phyloP scores from a whole-genome alignment of 1,284 basidiomycete species.

The Ustilago loliicola region DNA sequence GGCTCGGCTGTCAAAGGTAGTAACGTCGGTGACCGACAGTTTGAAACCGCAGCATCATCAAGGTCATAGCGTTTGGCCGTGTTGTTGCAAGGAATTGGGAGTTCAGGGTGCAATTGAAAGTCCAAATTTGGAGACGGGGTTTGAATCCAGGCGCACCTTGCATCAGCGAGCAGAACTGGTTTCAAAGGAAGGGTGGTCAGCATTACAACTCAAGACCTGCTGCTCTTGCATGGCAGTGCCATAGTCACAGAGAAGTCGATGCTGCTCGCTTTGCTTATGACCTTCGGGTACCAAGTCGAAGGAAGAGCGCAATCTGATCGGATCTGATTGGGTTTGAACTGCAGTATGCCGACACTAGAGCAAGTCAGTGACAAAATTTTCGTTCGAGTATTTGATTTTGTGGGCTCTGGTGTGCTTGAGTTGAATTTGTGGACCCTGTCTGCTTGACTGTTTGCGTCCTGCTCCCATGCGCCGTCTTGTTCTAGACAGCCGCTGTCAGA shows the following conservation, averaged over 20 bases:
- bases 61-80: not conserved
- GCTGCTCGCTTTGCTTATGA: not conserved
- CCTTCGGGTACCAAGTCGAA: not conserved
- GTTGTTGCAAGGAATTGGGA: not conserved
- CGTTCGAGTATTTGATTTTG: not conserved
- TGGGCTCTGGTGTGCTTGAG: not conserved
- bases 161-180: constrained; percentile 1
- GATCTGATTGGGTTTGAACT: not conserved
- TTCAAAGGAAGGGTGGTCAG: not conserved
- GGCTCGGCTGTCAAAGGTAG: not conserved
- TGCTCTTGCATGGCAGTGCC: not conserved
- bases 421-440: too few relatives aligned
- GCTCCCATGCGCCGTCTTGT: too few relatives aligned
- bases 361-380: too few relatives aligned
- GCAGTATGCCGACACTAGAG: not conserved
- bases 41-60: not conserved
- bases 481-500: not conserved
- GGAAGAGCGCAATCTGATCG: not conserved
- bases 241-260: not conserved
- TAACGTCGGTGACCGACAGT: not conserved
- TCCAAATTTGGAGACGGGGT: constrained; percentile 3
- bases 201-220: too few relatives aligned
- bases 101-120: not conserved
- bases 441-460: too few relatives aligned
- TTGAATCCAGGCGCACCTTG: constrained; percentile 4